Conservation (phyloP, 73 alveolate species). For the Uronychia setigera region DNA sequence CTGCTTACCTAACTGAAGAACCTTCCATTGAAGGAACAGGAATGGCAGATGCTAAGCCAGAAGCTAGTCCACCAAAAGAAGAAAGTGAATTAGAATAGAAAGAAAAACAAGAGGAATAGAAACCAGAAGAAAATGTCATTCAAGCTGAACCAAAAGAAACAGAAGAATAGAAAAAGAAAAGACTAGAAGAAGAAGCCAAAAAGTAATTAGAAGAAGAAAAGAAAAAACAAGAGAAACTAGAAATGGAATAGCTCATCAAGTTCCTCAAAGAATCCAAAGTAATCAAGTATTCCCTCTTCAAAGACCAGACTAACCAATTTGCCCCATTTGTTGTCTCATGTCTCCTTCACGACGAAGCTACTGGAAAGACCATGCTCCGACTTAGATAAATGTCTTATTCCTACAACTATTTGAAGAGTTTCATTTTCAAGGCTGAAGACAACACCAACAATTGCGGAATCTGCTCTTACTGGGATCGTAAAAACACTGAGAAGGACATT, state of each 20-base stretch:
- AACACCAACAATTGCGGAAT: not conserved
- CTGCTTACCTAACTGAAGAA: slow-evolving; percentile 10
- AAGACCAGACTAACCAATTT: not conserved
- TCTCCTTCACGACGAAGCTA: not conserved
- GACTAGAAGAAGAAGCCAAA: slow-evolving; percentile 1
- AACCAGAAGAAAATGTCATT: slow-evolving; percentile 12
- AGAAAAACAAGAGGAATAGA: slow-evolving; percentile 6
- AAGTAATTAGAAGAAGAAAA: not conserved
- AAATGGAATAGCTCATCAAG: slow-evolving; percentile 3
- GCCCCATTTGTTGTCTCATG: slow-evolving; percentile 1
- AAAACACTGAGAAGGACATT: not conserved
- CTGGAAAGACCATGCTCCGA: not conserved
- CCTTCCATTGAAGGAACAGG: too few relatives aligned
- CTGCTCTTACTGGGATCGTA: not conserved
- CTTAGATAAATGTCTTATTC: not conserved
- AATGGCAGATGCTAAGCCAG: slow-evolving; percentile 19
- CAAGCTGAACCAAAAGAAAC: not conserved
- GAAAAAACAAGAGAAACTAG: slow-evolving; percentile 6
- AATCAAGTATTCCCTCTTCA: not conserved
- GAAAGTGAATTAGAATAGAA: slow-evolving; percentile 41
- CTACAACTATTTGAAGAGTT: not conserved
- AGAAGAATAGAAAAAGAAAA: not conserved
- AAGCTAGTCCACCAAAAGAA: not conserved
- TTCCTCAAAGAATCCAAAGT: not conserved
- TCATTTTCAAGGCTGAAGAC: not conserved